Percentiles rank a stretch among this genome's conserved stretches.
These are phyloP conservation scores for Alternaria solani DNA, from an alignment of 2,329 filamentous ascomycete genomes.

Conservation along the genomic window DNA sequence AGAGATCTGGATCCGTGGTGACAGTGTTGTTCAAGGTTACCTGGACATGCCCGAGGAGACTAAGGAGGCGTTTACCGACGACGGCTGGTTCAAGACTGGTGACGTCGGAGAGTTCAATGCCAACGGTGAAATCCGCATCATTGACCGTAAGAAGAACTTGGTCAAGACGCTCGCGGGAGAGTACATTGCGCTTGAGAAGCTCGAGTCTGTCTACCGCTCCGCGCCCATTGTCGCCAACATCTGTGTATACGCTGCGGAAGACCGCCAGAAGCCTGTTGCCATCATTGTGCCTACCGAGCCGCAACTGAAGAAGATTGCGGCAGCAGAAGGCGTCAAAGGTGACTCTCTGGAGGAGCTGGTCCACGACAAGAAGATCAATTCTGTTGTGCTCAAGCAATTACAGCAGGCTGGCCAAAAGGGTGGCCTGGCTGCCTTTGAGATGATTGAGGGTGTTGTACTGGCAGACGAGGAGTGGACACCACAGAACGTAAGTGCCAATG, in stretches of 20 bases:
- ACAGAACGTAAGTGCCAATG: constrained; percentile 70
- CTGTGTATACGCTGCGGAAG: constrained; percentile 81
- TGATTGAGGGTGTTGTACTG: constrained; percentile 77
- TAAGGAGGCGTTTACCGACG: constrained; percentile 74
- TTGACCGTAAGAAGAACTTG: constrained; percentile 97
- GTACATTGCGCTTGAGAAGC: constrained; percentile 95
- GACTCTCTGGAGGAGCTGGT: constrained; percentile 73
- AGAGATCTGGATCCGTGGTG: constrained; percentile 88
- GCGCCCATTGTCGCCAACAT: constrained; percentile 82
- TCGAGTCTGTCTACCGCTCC: constrained; percentile 89
- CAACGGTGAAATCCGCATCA: constrained; percentile 82
- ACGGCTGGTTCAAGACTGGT: constrained; percentile 97
- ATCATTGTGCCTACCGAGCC: constrained; percentile 73
- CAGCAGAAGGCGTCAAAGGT: constrained; percentile 68
- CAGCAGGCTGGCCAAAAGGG: constrained; percentile 70
- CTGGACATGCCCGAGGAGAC: constrained; percentile 89
- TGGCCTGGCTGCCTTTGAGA: constrained; percentile 75
- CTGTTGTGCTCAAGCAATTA: constrained; percentile 73
- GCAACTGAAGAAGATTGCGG: constrained; percentile 64
- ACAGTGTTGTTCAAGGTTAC: constrained; percentile 78
- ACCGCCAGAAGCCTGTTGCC: constrained; percentile 80
- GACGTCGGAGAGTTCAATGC: constrained; percentile 91
- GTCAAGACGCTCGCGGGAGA: constrained; percentile 96
- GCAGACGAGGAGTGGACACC: constrained; percentile 90
- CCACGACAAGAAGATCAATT: constrained; percentile 70